Evolutionary conservation across 768 basidiomycete species (phyloP).

Genomic region (Tylopilus subfusipes): DNA sequence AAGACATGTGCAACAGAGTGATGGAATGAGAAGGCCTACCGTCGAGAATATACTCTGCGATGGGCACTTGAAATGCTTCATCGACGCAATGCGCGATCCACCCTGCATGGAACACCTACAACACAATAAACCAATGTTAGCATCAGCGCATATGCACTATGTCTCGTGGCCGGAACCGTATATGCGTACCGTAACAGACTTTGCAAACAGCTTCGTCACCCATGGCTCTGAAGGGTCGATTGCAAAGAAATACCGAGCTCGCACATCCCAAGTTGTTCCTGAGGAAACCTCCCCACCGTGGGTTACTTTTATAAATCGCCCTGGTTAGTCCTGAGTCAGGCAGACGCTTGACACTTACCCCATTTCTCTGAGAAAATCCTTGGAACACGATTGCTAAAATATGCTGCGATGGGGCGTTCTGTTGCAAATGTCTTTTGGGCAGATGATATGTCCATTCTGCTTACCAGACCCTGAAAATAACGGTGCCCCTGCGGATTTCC

Average conservation of each 20-base stretch:
- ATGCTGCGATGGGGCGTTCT: conserved; percentile 16
- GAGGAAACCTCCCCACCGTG: conserved; percentile 24
- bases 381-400: conserved; percentile 29
- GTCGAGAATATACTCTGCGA: conserved; percentile 30
- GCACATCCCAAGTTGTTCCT: conserved; percentile 6
- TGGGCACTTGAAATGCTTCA: conserved; percentile 22
- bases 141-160: conserved; percentile 7
- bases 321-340: not conserved
- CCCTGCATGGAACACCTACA: conserved; percentile 29
- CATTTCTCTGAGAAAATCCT: conserved; percentile 19
- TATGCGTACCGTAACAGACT: conserved; percentile 28
- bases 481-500: not conserved
- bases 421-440: not conserved
- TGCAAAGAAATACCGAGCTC: conserved; percentile 31
- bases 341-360: conserved; percentile 13
- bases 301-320: conserved; percentile 6
- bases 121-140: not conserved
- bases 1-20: not conserved
- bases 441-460: not conserved
- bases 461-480: conserved; percentile 28
- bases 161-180: not conserved
- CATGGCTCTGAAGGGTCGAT: conserved; percentile 26
- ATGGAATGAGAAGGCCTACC: conserved; percentile 20
- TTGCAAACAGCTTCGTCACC: conserved; percentile 24
- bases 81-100: conserved; percentile 32